Conservation (phyloP, 345 rosid genomes). For the Melaleuca alternifolia region DNA sequence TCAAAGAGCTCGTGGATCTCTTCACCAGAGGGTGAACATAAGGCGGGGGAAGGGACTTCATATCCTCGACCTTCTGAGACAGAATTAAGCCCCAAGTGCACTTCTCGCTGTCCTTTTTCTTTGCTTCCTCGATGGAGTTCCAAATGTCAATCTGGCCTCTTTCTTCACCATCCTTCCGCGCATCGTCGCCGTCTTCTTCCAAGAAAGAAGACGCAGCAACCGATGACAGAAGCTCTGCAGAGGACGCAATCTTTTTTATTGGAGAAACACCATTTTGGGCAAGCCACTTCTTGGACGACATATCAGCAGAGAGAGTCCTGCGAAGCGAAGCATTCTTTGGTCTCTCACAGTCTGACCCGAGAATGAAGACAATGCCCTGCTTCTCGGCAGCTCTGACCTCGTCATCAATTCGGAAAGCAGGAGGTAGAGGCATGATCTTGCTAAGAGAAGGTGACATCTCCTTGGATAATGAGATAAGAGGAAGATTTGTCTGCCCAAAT, state of each 20-base stretch:
- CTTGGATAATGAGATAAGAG: neutral
- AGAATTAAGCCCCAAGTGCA: slow-evolving; percentile 55
- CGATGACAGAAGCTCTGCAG: slow-evolving; percentile 28
- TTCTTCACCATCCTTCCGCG: neutral
- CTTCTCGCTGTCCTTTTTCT: neutral
- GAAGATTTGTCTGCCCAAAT: neutral
- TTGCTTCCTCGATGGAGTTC: slow-evolving; percentile 34
- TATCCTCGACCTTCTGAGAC: slow-evolving; percentile 29
- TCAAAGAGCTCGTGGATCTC: slow-evolving; percentile 48
- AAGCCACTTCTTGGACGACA: slow-evolving; percentile 74
- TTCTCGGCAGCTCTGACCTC: slow-evolving; percentile 22
- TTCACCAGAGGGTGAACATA: slow-evolving; percentile 73
- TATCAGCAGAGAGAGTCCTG: slow-evolving; percentile 76
- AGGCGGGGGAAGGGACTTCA: slow-evolving; percentile 31
- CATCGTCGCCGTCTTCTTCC: slow-evolving; percentile 9
- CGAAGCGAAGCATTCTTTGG: slow-evolving; percentile 35
- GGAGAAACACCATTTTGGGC: slow-evolving; percentile 38
- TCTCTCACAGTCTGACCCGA: slow-evolving; percentile 31
- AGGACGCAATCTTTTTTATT: slow-evolving; percentile 52
- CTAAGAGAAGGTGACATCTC: slow-evolving; percentile 38
- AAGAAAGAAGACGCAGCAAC: slow-evolving; percentile 10
- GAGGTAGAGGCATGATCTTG: slow-evolving; percentile 34
- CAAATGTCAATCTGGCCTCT: slow-evolving; percentile 28
- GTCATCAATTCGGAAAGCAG: slow-evolving; percentile 28
- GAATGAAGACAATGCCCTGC: slow-evolving; percentile 83